Evolutionary conservation across 768 basidiomycete genomes (phyloP), one percentile per base, ranked within the genome.

Genomic region (Lepiota brunneoincarnata): DNA sequence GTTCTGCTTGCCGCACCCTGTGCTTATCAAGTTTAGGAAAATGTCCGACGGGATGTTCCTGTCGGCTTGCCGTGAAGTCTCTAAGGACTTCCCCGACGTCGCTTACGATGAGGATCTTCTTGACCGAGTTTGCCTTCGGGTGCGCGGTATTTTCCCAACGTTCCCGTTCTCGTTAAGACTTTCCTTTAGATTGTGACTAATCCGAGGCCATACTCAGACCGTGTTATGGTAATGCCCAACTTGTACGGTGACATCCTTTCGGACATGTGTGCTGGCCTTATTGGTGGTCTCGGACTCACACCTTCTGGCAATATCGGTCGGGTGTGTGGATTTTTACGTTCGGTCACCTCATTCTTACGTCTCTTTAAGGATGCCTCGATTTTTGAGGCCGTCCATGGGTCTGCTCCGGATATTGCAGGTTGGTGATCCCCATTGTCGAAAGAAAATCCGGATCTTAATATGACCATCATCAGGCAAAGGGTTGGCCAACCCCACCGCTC

Each of bases 1-100:
- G 31, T 48, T 46, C 20, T 20, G 45, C 15, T 7, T 47, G 9
- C 24, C 11, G 28, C 17, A 43, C 39, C 31, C 40, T 15, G 24
- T 43, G 39, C 34, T 57, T 41, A 61, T 51, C 2, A 42, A 47
- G 2, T 39, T 5, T 20, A 97, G 94, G 94, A 98, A 98, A 87
- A 93, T 98, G 90, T 98, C 96, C 17, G 97, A 99, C 69, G 97
- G 97, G 57, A 97, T 98, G 94, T 99, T 99, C 81, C 77, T 99
- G 72, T 89, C 92, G 37, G 97, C 97, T 20, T 98, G 97, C 72
- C 87, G 97, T 51, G 88, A 93, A 61, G 92, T 99, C 37, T 88
- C 96, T 4, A 94, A 96, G 68, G 94, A 93, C 52, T 99, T 87
- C 81, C 97, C 97, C 17, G 84, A 87, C 56, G 83, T 99, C 64